A percentile compares a stretch with the other conserved stretches of the same genome.
phyloP scores from a whole-genome alignment of 2,329 filamentous ascomycete genomes.

The Beauveria rudraprayagi region DNA sequence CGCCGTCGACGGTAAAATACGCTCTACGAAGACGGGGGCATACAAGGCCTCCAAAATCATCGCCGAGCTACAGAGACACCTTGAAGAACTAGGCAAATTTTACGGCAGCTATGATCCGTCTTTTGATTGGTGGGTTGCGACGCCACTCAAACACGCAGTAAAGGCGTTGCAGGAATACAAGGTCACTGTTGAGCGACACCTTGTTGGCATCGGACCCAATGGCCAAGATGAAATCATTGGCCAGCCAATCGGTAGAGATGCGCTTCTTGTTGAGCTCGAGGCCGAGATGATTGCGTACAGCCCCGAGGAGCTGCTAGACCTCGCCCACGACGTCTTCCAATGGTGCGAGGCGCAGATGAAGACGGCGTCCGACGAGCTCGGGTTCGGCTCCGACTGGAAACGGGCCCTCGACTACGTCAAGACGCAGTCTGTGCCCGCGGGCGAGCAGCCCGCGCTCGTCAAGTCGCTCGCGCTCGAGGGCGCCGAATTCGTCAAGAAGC shows the following conservation, averaged over 20 bases:
- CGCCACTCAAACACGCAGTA: conserved; percentile 35
- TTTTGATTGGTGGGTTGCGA: conserved; percentile 48
- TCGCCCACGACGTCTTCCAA: conserved; percentile 41
- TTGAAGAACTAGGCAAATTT: conserved; percentile 41
- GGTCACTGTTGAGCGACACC: conserved; percentile 28
- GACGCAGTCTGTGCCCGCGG: conserved; percentile 43
- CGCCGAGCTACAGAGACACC: conserved; percentile 28
- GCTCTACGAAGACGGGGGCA: conserved; percentile 33
- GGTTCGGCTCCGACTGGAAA: conserved; percentile 41
- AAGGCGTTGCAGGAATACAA: conserved; percentile 27
- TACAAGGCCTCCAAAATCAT: conserved; percentile 39
- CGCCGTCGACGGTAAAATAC: conserved; percentile 26
- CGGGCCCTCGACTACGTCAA: conserved; percentile 49
- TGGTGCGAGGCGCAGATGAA: conserved; percentile 51
- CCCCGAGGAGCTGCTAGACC: conserved; percentile 45
- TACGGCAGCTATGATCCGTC: conserved; percentile 47
- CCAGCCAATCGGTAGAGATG: conserved; percentile 46
- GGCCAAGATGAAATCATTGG: conserved; percentile 45
- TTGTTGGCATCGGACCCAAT: conserved; percentile 36
- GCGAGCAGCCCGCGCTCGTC: conserved; percentile 44
- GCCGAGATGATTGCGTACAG: conserved; percentile 51
- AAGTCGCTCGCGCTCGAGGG: conserved; percentile 43
- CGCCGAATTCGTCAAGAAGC: conserved; percentile 41
- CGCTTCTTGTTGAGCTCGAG: conserved; percentile 42
- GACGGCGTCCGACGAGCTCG: conserved; percentile 39